Conservation (phyloP, 345 rosid species). For the Arabidopsis suecica region DNA sequence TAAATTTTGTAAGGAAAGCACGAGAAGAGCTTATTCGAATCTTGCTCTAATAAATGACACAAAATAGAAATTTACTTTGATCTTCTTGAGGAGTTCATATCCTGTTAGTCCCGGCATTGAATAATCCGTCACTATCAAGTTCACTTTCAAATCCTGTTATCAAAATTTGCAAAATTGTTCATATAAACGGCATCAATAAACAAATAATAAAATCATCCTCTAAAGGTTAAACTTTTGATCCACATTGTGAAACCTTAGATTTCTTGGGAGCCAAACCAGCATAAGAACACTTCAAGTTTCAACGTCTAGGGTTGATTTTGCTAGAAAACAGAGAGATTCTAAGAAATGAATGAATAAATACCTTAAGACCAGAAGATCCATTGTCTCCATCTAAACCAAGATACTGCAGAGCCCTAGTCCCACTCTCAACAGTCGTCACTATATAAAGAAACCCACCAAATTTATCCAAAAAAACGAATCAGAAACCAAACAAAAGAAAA, state of each 20-base stretch:
- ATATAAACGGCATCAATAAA: background rate
- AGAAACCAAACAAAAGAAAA: constrained; percentile 20
- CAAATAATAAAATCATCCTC: background rate
- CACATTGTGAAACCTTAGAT: background rate
- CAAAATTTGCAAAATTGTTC: background rate
- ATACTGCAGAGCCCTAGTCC: constrained; percentile 71
- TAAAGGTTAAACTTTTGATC: background rate
- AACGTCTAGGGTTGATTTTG: background rate
- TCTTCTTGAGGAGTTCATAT: constrained; percentile 82
- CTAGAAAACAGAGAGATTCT: constrained; percentile 30
- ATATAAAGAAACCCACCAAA: constrained; percentile 29
- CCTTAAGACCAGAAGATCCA: constrained; percentile 56
- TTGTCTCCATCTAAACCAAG: constrained; percentile 72
- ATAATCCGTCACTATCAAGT: constrained; percentile 77
- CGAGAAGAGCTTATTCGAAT: background rate
- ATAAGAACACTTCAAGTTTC: background rate
- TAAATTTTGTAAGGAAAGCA: background rate
- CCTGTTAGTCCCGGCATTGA: constrained; percentile 90
- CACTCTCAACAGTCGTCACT: constrained; percentile 87
- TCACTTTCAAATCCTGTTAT: constrained; percentile 73
- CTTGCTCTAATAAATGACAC: background rate
- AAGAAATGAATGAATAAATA: constrained; percentile 39
- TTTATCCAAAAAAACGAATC: background rate
- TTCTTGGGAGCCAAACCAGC: constrained; percentile 36
- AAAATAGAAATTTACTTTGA: constrained; percentile 53